Evolutionary conservation across 2,329 filamentous ascomycete species (phyloP), one percentile per base, ranked within the genome.

Genomic region (Fusarium sp.): DNA sequence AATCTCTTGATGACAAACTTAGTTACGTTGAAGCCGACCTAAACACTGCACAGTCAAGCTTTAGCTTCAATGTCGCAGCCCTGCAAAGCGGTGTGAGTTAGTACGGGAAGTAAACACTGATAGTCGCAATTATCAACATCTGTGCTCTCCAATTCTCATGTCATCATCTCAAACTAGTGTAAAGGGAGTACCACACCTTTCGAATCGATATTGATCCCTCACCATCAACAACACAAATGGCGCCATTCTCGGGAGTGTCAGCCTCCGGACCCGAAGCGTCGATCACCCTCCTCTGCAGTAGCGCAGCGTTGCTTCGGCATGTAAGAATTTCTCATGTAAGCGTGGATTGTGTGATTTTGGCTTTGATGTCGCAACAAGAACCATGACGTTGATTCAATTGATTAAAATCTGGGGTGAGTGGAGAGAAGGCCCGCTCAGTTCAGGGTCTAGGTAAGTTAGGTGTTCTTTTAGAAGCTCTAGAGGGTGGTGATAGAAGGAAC

Each of bases 341-440:
- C 36, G 28, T 23, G 49, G 44, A 73, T 74, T 74, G 72, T 74
- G 72, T 73, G 68, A 74, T 74, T 74, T 74, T 74, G 69, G 72
- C 62, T 66, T 64, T 55, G 42, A 73, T 74, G 72, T 74, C 62
- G 72, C 49, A 36, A 38, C 57, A 28, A 28, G 20, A 30, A n/a
- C 44, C 55, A 70, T 74, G 72, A 74, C 65, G 70, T 65, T 52
- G 23, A 37, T 37, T 12, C 20, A 34, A 12, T 50, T 57, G 12
- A 42, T 13, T 18, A 49, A 20, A 70, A 53, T 65, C 65, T 47
- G 54, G 72, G 70, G 71, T 72, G 71, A 60, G 61, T 65, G 57
- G 67, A 50, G 49, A 47, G 50, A 59, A 50, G 61, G 52, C 42
- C 67, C 54, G 54, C 57, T 62, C 47, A 49, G 0, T 33, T 44